Evolutionary conservation across 2,329 filamentous ascomycete species (phyloP).

Genomic region (Epichloe amarillans): DNA sequence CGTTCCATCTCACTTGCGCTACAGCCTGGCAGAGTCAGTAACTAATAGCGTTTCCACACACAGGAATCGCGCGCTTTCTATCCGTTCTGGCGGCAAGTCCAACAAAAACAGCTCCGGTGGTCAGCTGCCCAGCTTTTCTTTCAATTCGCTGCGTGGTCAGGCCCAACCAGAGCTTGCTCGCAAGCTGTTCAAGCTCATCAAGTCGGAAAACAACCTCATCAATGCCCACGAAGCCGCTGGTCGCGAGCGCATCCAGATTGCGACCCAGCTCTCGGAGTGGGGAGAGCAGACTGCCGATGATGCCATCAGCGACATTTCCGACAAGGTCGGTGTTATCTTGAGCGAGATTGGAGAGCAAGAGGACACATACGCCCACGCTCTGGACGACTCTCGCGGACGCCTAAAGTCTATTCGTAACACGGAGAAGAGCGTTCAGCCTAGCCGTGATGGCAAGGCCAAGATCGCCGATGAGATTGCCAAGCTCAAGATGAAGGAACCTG

Average conservation of each 20-base stretch:
- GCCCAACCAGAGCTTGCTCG: constrained; percentile 81
- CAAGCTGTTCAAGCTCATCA: constrained; percentile 84
- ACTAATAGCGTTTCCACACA: constrained; percentile 14
- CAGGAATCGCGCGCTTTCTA: constrained; percentile 63
- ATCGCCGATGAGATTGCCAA: constrained; percentile 85
- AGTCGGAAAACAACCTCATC: constrained; percentile 84
- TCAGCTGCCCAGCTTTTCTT: constrained; percentile 58
- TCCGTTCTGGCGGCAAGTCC: constrained; percentile 52
- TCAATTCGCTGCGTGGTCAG: constrained; percentile 73
- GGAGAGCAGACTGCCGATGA: constrained; percentile 85
- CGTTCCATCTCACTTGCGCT: constrained; percentile 8
- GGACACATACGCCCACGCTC: constrained; percentile 68
- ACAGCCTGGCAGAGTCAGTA: constrained; percentile 9
- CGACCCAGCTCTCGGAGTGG: constrained; percentile 89
- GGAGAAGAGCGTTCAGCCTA: constrained; percentile 88
- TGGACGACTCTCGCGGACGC: constrained; percentile 72
- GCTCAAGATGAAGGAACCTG: constrained; percentile 83
- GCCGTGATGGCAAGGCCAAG: constrained; percentile 74
- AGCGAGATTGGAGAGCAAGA: constrained; percentile 92
- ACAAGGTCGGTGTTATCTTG: constrained; percentile 88
- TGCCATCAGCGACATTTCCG: constrained; percentile 74
- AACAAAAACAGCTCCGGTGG: constrained; percentile 24
- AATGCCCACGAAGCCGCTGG: constrained; percentile 72
- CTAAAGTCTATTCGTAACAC: constrained; percentile 93
- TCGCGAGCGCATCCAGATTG: constrained; percentile 72